These are phyloP conservation scores for Saccharomycopsis oosterbeekiorum DNA, from an alignment of 805 yeast genomes.

Conservation along the genomic window DNA sequence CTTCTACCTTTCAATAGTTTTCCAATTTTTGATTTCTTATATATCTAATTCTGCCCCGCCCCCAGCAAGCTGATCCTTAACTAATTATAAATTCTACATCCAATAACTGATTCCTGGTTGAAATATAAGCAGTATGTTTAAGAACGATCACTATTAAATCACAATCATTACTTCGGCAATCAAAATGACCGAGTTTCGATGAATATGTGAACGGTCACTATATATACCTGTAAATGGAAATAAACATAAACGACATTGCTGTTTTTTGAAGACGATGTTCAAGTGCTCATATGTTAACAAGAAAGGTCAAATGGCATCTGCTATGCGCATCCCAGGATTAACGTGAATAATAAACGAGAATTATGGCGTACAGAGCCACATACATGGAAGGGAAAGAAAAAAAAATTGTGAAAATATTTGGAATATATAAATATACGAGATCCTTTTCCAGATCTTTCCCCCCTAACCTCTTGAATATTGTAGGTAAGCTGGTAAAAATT, in stretches of 20 bases:
- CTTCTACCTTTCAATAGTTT: too few species aligned
- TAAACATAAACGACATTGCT: not conserved
- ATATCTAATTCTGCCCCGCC: too few species aligned
- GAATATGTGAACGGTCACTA: not conserved
- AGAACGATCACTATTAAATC: too few species aligned
- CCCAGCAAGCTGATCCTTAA: too few species aligned
- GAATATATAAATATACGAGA: constrained; percentile 1
- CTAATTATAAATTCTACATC: too few species aligned
- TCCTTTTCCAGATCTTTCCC: not conserved
- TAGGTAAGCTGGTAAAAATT: not conserved
- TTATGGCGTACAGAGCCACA: not conserved
- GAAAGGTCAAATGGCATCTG: not conserved
- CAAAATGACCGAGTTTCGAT: not conserved
- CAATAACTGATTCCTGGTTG: too few species aligned
- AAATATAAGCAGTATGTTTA: too few species aligned
- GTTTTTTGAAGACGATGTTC: not conserved
- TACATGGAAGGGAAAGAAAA: not conserved
- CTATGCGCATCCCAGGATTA: not conserved
- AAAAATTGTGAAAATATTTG: not conserved
- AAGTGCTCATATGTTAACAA: not conserved
- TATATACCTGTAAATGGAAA: not conserved
- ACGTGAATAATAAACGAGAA: not conserved
- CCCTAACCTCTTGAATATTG: not conserved
- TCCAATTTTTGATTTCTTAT: too few species aligned
- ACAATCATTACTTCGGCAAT: too few species aligned